Base-by-base conservation (phyloP, 441 rosid genomes). In the Gossypium trilobum region DNA sequence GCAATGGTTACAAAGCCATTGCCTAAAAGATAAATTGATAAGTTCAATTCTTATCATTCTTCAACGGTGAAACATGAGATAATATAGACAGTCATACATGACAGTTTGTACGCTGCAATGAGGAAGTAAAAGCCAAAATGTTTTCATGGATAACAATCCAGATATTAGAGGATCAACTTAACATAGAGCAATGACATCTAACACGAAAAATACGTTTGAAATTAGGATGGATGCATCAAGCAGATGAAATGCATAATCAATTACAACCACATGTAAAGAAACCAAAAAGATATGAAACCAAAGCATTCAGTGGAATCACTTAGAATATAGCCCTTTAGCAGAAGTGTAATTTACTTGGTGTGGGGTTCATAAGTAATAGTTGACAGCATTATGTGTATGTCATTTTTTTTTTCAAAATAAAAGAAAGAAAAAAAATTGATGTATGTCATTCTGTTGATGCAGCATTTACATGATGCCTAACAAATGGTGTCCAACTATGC, bases 1-100 rank as follows among this genome's bases (percentile, higher is more conserved):
- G 79, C 75, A 80, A 78, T 75, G 76, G 79, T 85, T 74, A 83
- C 64, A 74, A 76, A 82, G 78, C 82, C 78, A 84, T 80, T 77
- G 78, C 82, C 84, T 78, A 60, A 64, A 79, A 54, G 78, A 82
- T 78, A 76, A 64, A 81, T 74, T 36, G 76, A 82, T 75, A 80
- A 79, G 82, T 77, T 73, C 79, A 75, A 74, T 55, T 50, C 67
- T 56, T 44, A 60, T 7, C 69, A 71, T 66, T 25, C 20, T 33
- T 6, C 39, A 33, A 33, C 9, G 39, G 39, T 33, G 9, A 33
- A 33, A 33, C 39, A 33, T 33, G 39, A 33, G 39, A 33, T 33
- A 33, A 33, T 33, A 33, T 33, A 33, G 39, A 5, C 51, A 13
- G n/a, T 13, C 51, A 5, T 39, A 60, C 1, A 72, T 44, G 62